Conservation (phyloP, 2,329 filamentous ascomycete genomes). For the Pseudogymnoascus sp. region DNA sequence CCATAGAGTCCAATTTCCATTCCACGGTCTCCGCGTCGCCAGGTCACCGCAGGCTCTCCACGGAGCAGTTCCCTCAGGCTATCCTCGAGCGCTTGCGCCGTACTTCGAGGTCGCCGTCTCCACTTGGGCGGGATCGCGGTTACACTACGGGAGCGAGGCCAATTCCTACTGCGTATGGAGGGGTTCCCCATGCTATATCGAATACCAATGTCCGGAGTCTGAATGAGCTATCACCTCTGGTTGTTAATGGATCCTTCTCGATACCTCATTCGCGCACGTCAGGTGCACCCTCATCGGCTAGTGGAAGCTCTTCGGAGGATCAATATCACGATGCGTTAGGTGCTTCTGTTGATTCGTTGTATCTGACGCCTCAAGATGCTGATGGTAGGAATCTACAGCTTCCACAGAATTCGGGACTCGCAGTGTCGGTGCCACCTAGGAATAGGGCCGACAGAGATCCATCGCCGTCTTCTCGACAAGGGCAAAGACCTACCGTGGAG, state of each 20-base stretch:
- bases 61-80: slow-evolving; percentile 29
- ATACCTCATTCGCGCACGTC: slow-evolving; percentile 22
- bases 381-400: neutral
- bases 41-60: slow-evolving; percentile 23
- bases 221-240: slow-evolving; percentile 23
- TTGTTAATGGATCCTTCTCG: slow-evolving; percentile 28
- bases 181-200: slow-evolving; percentile 22
- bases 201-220: slow-evolving; percentile 23
- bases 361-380: neutral
- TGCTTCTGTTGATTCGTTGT: slow-evolving; percentile 24
- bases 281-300: slow-evolving; percentile 23
- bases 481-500: neutral
- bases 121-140: slow-evolving; percentile 28
- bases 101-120: slow-evolving; percentile 29
- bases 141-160: slow-evolving; percentile 24
- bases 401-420: neutral
- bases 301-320: slow-evolving; percentile 24
- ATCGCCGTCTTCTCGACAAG: neutral
- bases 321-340: slow-evolving; percentile 18
- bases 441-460: neutral
- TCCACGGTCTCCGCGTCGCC: slow-evolving; percentile 23
- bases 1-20: slow-evolving; percentile 13
- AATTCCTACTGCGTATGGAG: slow-evolving; percentile 18
- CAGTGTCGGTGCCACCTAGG: neutral
- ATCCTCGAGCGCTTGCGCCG: slow-evolving; percentile 27